Base-by-base conservation (phyloP, 495 filamentous ascomycete species). In the Neurospora sp. region DNA sequence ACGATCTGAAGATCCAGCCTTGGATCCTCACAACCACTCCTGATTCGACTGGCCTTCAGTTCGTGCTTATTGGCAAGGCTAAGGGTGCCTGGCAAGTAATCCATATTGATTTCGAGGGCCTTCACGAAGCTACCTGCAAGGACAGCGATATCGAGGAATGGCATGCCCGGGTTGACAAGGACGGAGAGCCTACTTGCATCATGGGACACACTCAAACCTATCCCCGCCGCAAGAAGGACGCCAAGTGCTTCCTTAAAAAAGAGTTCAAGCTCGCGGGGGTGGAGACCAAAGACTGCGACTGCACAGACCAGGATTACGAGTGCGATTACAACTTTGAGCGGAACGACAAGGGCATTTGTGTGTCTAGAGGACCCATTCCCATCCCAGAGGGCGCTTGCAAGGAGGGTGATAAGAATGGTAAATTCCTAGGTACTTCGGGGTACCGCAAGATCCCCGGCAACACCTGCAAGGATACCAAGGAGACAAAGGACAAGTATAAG, bases 191-290 rank as follows among this genome's bases (percentile, higher is more conserved):
- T 20, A 91, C 90, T 53, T 99, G 96, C 79, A 84, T 99, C 74
- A 98, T 98, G 96, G 96, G 96, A 8, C 94, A 95, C 75, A 94
- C 89, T 72, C 94, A 98, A 80, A 92, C 84, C 75, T 99, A 89
- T 81, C 85, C 83, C 27, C 88, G 96, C 72, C 88, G 96, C 38
- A 97, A 96, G 82, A 88, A 91, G 74, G 90, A 94, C 77, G 89
- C 90, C 1, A 87, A 97, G 71, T 99, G 96, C 82, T 97, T 97
- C 82, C 87, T 98, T 71, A 92, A 91, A 72, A 85, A 95, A 76
- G 88, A 93, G 68, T 97, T 94, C 82, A 88, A 94, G 76, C 91
- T 94, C 73, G 87, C 91, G 1, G 75, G 84, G 20, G 86, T 90
- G 3, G 81, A 88, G 41, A 89, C 87, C 39, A 86, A 91, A 73